A percentile compares a stretch with the other conserved stretches of the same genome.
These are phyloP conservation scores for Cyberlindnera samutprakarnensis DNA, from an alignment of 805 yeast species.

Conservation along the genomic window DNA sequence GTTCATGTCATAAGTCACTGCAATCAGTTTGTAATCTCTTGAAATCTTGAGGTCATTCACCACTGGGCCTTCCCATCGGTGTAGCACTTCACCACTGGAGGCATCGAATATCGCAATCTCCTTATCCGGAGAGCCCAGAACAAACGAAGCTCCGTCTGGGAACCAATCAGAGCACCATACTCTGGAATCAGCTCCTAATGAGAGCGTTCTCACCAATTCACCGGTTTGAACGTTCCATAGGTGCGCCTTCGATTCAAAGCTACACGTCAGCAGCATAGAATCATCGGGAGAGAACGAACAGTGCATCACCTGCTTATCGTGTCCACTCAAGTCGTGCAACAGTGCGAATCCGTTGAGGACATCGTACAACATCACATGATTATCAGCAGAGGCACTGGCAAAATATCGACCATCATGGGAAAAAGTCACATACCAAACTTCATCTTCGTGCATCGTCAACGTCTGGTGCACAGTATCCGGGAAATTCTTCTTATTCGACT, in stretches of 20 bases:
- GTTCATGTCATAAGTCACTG: conserved; percentile 56
- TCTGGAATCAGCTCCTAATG: conserved; percentile 23
- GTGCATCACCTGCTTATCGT: conserved; percentile 50
- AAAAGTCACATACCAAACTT: conserved; percentile 79
- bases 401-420: conserved; percentile 70
- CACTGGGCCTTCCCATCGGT: conserved; percentile 32
- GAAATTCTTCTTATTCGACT: conserved; percentile 27
- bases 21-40: conserved; percentile 54
- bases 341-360: conserved; percentile 39
- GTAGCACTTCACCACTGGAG: conserved; percentile 21
- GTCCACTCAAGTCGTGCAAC: conserved; percentile 34
- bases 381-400: conserved; percentile 73
- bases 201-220: conserved; percentile 17
- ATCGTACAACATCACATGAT: conserved; percentile 57
- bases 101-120: conserved; percentile 43
- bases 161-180: conserved; percentile 65
- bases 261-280: conserved; percentile 55
- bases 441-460: conserved; percentile 51
- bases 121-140: conserved; percentile 74
- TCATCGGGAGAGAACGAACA: conserved; percentile 76
- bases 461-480: conserved; percentile 43
- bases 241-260: conserved; percentile 62
- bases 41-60: conserved; percentile 66
- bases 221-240: conserved; percentile 56
- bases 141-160: conserved; percentile 46